These are phyloP conservation scores for Diplodia sapinea DNA, from an alignment of 2,329 filamentous ascomycete genomes.

Conservation along the genomic window DNA sequence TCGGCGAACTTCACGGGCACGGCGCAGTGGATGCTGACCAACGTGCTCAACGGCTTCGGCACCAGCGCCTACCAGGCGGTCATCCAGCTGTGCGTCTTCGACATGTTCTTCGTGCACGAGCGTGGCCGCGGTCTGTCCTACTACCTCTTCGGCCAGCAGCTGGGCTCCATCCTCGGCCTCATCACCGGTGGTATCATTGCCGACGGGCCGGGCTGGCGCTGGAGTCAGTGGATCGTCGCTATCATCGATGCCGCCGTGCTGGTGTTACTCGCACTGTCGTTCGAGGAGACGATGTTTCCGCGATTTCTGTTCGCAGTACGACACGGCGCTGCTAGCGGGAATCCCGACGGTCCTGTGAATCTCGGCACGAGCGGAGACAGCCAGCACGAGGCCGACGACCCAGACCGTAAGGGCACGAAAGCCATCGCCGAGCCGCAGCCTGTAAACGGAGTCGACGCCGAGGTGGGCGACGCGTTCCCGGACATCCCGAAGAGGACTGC, in stretches of 20 bases:
- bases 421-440: background rate
- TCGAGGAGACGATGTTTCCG: slow-evolving; percentile 48
- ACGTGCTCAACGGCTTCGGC: slow-evolving; percentile 44
- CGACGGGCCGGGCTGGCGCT: slow-evolving; percentile 47
- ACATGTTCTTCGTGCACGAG: slow-evolving; percentile 50
- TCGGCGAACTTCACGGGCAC: slow-evolving; percentile 39
- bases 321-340: background rate
- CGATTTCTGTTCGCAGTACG: slow-evolving; percentile 39
- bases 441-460: background rate
- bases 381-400: background rate
- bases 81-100: slow-evolving; percentile 50
- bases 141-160: slow-evolving; percentile 50
- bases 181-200: slow-evolving; percentile 48
- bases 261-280: slow-evolving; percentile 38
- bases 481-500: slow-evolving; percentile 34
- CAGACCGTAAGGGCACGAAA: slow-evolving; percentile 16
- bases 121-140: slow-evolving; percentile 47
- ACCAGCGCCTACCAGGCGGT: slow-evolving; percentile 49
- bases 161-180: slow-evolving; percentile 48
- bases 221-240: slow-evolving; percentile 43
- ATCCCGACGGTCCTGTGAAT: background rate
- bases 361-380: background rate
- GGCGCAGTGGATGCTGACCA: slow-evolving; percentile 43
- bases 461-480: slow-evolving; percentile 26
- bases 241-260: slow-evolving; percentile 37